A percentile compares a stretch with the other conserved stretches of the same genome.
These are phyloP conservation scores for Sugiyamaella boreocaroliniensis DNA, from an alignment of 805 yeast species.

Conservation along the genomic window DNA sequence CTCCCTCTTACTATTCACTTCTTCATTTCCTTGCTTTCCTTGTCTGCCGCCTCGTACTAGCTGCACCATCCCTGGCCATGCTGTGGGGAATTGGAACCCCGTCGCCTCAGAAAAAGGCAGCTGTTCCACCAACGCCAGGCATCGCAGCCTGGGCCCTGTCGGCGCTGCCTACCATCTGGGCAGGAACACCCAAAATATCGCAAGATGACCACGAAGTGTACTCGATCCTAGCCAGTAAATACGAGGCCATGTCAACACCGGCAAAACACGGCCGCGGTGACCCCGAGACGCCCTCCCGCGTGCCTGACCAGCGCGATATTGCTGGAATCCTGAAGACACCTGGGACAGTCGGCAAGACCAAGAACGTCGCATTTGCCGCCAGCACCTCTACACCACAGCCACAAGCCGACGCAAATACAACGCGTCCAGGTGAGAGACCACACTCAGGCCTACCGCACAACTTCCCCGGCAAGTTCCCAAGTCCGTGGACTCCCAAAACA, in stretches of 20 bases:
- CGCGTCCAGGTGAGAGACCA: conserved; percentile 4
- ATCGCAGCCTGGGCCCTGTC: conserved; percentile 18
- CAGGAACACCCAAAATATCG: conserved; percentile 17
- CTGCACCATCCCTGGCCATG: neutral
- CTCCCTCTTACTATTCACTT: neutral
- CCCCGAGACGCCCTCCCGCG: neutral
- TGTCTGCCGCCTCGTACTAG: neutral
- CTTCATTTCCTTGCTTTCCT: neutral
- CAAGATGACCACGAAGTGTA: conserved; percentile 8
- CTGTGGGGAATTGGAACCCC: neutral
- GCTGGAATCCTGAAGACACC: conserved; percentile 19
- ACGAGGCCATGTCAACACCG: conserved; percentile 2
- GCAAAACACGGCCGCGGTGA: neutral
- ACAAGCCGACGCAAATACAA: neutral
- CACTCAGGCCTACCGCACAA: conserved; percentile 17
- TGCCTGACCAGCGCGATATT: neutral
- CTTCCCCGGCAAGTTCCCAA: conserved; percentile 23
- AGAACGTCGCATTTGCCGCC: conserved; percentile 17
- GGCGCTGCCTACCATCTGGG: conserved; percentile 18
- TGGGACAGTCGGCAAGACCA: conserved; percentile 13
- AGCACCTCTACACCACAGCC: conserved; percentile 2
- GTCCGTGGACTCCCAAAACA: conserved; percentile 16
- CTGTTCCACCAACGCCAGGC: conserved; percentile 21
- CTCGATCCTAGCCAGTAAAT: neutral
- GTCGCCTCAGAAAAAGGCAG: conserved; percentile 14